phyloP scores from a whole-genome alignment of 495 filamentous ascomycete genomes.

The Thermochaetoides thermophila region DNA sequence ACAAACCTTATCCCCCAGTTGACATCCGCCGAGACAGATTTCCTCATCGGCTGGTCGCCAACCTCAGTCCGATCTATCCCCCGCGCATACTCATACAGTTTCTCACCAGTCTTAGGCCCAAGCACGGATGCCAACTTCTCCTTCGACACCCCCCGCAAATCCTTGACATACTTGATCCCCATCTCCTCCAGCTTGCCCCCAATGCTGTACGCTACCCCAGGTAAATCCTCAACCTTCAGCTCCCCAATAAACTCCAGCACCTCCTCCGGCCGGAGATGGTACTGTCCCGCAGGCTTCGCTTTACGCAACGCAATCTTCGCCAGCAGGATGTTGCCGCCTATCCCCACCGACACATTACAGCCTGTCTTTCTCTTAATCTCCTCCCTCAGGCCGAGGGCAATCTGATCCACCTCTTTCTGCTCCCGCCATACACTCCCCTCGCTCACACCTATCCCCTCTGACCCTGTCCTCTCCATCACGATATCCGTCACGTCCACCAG shows the following conservation, averaged over 20 bases:
- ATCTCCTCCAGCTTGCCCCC: slow-evolving; percentile 73
- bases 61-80: slow-evolving; percentile 81
- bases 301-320: slow-evolving; percentile 83
- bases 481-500: slow-evolving; percentile 60
- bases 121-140: slow-evolving; percentile 57
- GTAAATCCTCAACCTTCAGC: slow-evolving; percentile 63
- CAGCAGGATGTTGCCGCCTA: slow-evolving; percentile 78
- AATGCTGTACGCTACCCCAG: slow-evolving; percentile 79
- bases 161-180: slow-evolving; percentile 67
- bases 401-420: slow-evolving; percentile 62
- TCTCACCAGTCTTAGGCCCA: slow-evolving; percentile 85
- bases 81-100: slow-evolving; percentile 78
- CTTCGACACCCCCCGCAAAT: slow-evolving; percentile 58
- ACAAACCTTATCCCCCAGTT: slow-evolving; percentile 97
- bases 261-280: slow-evolving; percentile 68
- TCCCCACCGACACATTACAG: slow-evolving; percentile 87
- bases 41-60: slow-evolving; percentile 62
- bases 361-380: slow-evolving; percentile 57
- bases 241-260: slow-evolving; percentile 60
- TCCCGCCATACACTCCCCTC: slow-evolving; percentile 70
- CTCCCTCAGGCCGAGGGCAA: slow-evolving; percentile 51
- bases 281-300: slow-evolving; percentile 90
- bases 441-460: slow-evolving; percentile 47
- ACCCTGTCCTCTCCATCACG: slow-evolving; percentile 51
- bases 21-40: slow-evolving; percentile 89